Evolutionary conservation across 257 asterid species (phyloP).

Genomic region (Solanum boliviense): DNA sequence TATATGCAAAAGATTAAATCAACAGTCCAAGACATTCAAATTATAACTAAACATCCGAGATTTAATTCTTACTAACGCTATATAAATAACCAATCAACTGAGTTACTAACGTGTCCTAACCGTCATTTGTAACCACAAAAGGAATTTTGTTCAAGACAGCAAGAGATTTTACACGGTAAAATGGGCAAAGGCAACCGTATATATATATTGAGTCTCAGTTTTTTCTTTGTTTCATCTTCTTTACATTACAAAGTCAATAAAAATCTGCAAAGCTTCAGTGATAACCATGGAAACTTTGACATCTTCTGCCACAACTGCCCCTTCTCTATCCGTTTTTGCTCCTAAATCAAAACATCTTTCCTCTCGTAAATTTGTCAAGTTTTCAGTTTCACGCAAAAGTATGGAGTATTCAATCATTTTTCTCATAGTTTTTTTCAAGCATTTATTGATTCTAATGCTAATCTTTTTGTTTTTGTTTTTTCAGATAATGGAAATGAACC

Average conservation of each 20-base stretch:
- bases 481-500: conserved; percentile 36
- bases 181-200: not conserved
- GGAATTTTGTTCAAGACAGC: not conserved
- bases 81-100: not conserved
- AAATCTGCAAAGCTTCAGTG: not conserved
- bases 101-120: no score
- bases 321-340: conserved; percentile 40
- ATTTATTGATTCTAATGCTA: not conserved
- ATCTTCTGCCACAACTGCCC: conserved; percentile 24
- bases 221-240: not conserved
- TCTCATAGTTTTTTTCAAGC: not conserved
- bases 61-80: no score
- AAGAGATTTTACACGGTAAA: not conserved
- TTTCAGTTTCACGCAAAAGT: conserved; percentile 56
- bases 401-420: not conserved
- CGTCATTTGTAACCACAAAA: not conserved
- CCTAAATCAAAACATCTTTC: conserved; percentile 30
- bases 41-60: no score
- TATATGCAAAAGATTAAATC: no score
- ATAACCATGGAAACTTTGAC: conserved; percentile 49
- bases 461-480: not conserved
- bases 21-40: no score
- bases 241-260: not conserved
- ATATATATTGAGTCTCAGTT: not conserved
- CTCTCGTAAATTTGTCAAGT: conserved; percentile 25